These are phyloP conservation scores for Metarhizium anisopliae DNA, from an alignment of 2,329 filamentous ascomycete genomes.

Conservation along the genomic window DNA sequence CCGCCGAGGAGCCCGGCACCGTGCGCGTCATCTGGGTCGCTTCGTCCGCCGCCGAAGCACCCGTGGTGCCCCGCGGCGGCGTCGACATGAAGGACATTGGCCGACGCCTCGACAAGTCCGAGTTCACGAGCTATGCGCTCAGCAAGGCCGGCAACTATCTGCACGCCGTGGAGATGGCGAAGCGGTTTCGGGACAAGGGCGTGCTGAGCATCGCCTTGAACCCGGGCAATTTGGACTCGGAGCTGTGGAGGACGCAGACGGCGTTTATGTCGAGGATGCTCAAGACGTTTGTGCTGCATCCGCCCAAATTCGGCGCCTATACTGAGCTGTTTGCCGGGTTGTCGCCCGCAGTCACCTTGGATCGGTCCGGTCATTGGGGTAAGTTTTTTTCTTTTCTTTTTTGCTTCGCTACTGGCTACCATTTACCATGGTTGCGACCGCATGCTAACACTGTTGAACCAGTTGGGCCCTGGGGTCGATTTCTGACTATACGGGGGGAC, in stretches of 20 bases:
- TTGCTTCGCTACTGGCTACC: no score
- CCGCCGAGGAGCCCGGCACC: constrained; percentile 14
- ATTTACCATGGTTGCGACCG: no score
- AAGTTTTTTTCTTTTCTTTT: neutral
- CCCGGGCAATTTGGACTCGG: constrained; percentile 29
- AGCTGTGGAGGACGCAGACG: constrained; percentile 16
- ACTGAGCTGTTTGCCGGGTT: constrained; percentile 38
- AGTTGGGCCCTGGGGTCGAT: constrained; percentile 26
- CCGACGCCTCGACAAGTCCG: neutral
- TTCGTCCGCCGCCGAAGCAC: constrained; percentile 10
- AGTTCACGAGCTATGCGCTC: constrained; percentile 6
- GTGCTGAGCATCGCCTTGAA: constrained; percentile 24
- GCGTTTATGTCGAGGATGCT: neutral
- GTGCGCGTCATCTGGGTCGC: constrained; percentile 26
- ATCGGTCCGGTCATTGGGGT: constrained; percentile 25
- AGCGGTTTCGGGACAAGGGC: constrained; percentile 15
- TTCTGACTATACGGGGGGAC: constrained; percentile 23
- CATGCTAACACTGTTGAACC: neutral
- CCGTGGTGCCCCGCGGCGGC: constrained; percentile 7
- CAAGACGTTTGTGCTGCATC: constrained; percentile 9
- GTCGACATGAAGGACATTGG: constrained; percentile 11
- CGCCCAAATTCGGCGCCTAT: constrained; percentile 32
- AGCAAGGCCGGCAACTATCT: constrained; percentile 24
- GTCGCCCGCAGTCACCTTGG: constrained; percentile 30
- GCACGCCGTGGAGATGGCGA: constrained; percentile 21